Base-by-base conservation (phyloP, 1,284 basidiomycete species). In the Cryptococcus sp. region DNA sequence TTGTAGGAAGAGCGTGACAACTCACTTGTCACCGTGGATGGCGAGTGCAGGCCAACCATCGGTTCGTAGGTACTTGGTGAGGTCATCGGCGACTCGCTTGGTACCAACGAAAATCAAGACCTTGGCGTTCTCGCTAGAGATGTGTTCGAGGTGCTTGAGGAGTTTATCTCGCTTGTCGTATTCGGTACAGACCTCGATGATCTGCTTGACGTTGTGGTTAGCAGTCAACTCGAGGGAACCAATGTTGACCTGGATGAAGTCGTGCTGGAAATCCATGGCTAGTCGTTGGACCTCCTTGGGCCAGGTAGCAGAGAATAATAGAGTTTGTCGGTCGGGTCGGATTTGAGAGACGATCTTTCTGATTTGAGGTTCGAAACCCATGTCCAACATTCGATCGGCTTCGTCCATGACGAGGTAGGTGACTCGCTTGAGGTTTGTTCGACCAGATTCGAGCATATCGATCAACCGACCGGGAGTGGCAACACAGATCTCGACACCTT, bases 401-500 rank as follows among this genome's bases (percentile, higher is more conserved):
- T 98, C 96, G 76, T 98, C 94, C 87, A 98, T 91, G 70, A 98
- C 94, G 48, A 98, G 82, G 78, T 98, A 98, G 40, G 94, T 98
- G 53, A 98, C 83, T 46, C 94, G 87, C 57, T 86, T 88, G 52
- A 98, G 82, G 77, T 98, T 98, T 47, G 92, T 98, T 79, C 97
- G 97, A 72, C 88, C 85, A 4, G 84, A 85, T 79, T 98, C 96
- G 55, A 98, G 78, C 83, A 98, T 98, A 75, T 99, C 96, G 64
- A 98, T 98, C 46, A 97, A 78, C 57, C 92, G 83, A 52, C 92
- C 92, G 1, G 92, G 92, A 2, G 96, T 98, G 32, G 96, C 96
- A 36, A 98, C 90, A 57, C 97, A 91, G 61, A 98, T 87, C 77
- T 98, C 94, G 23, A 94, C 91, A 56, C 94, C 94, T 45, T 93